These are phyloP conservation scores for Rhodotorula sp. DNA, from an alignment of 1,284 basidiomycete species.

Conservation along the genomic window DNA sequence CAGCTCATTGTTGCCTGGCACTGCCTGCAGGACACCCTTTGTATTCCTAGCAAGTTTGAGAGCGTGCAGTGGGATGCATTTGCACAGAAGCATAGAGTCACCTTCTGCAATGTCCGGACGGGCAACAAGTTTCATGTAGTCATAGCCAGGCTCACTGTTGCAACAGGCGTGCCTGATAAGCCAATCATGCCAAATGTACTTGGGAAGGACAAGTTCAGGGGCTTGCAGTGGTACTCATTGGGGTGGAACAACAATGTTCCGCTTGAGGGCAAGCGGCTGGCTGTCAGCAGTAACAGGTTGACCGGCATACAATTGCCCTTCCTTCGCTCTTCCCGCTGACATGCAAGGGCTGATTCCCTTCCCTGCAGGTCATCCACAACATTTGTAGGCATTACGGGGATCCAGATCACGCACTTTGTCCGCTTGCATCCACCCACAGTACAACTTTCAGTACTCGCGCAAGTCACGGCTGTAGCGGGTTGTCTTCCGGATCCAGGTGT, in stretches of 20 bases:
- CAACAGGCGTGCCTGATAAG: slow-evolving; percentile 55
- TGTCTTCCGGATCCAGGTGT: slow-evolving; percentile 59
- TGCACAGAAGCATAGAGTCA: slow-evolving; percentile 54
- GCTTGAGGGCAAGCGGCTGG: slow-evolving; percentile 60
- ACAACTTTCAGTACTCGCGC: slow-evolving; percentile 55
- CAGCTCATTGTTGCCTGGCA: slow-evolving; percentile 57
- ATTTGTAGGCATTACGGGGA: slow-evolving; percentile 34
- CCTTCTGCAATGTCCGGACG: slow-evolving; percentile 50
- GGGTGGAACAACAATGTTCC: slow-evolving; percentile 62
- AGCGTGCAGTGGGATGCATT: slow-evolving; percentile 57
- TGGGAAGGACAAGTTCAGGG: slow-evolving; percentile 59
- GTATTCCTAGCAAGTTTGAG: slow-evolving; percentile 56
- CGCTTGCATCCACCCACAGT: slow-evolving; percentile 53
- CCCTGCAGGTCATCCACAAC: slow-evolving; percentile 53
- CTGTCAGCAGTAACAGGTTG: slow-evolving; percentile 66
- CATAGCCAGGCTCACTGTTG: slow-evolving; percentile 55
- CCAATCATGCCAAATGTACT: slow-evolving; percentile 57
- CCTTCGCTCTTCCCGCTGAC: neutral
- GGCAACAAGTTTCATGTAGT: slow-evolving; percentile 22
- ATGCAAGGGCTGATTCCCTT: neutral
- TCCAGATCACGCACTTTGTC: slow-evolving; percentile 56
- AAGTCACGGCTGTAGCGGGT: slow-evolving; percentile 51
- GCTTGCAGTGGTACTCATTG: slow-evolving; percentile 61
- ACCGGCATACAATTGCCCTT: slow-evolving; percentile 51
- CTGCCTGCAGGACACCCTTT: slow-evolving; percentile 49